phyloP scores from a whole-genome alignment of 768 basidiomycete genomes.

The Trametes maxima region DNA sequence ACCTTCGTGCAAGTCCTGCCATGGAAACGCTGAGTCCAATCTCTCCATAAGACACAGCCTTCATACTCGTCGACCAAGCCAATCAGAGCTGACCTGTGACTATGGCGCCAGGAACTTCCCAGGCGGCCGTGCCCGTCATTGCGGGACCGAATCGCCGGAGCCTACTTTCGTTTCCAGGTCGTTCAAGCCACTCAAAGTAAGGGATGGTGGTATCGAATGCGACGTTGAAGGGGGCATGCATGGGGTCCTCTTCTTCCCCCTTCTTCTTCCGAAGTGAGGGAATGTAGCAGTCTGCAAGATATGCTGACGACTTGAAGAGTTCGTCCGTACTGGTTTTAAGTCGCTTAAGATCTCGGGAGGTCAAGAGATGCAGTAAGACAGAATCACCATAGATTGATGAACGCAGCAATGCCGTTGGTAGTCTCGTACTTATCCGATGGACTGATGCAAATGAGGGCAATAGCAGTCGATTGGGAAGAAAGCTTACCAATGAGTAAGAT shows the following conservation, averaged over 20 bases:
- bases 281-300: slow-evolving; percentile 60
- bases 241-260: slow-evolving; percentile 34
- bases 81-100: slow-evolving; percentile 22
- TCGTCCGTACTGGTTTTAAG: slow-evolving; percentile 65
- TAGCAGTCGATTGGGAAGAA: not conserved
- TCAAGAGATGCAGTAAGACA: not conserved
- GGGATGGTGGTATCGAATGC: slow-evolving; percentile 56
- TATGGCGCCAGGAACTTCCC: slow-evolving; percentile 53
- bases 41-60: no score
- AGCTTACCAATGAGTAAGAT: slow-evolving; percentile 52
- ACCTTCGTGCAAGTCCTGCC: slow-evolving; percentile 51
- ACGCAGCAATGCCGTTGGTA: slow-evolving; percentile 67
- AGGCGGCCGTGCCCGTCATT: slow-evolving; percentile 72
- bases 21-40: slow-evolving; percentile 53
- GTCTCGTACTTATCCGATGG: slow-evolving; percentile 67
- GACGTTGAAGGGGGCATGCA: slow-evolving; percentile 68
- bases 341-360: not conserved
- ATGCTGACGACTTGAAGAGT: slow-evolving; percentile 74
- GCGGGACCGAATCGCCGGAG: slow-evolving; percentile 73
- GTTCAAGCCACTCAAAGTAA: slow-evolving; percentile 79
- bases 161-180: slow-evolving; percentile 45
- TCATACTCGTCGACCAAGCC: not conserved
- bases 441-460: slow-evolving; percentile 35
- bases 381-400: slow-evolving; percentile 67
- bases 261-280: slow-evolving; percentile 7